phyloP scores from a whole-genome alignment of 352 stramenopile genomes.

The Aphanomyces stellatus region DNA sequence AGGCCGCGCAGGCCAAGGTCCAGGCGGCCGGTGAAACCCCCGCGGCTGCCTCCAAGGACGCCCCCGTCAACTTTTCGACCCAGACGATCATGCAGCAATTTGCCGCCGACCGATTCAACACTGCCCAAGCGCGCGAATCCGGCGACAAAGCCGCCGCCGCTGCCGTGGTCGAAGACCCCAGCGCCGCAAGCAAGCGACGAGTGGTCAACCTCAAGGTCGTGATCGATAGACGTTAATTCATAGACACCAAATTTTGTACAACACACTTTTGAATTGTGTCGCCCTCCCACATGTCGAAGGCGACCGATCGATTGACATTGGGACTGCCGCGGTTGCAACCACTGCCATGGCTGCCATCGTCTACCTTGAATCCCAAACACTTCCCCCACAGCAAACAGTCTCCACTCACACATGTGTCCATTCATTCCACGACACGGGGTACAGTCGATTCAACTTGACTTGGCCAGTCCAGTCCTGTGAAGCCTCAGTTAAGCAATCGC shows the following conservation, averaged over 20 bases:
- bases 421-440: no score
- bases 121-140: not conserved
- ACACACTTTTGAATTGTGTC: not conserved
- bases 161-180: not conserved
- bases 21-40: not conserved
- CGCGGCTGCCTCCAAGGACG: not conserved
- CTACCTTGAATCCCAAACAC: not conserved
- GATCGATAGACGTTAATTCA: slow-evolving; percentile 16
- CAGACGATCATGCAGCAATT: slow-evolving; percentile 17
- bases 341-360: no score
- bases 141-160: not conserved
- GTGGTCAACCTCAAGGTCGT: slow-evolving; percentile 16
- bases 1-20: slow-evolving; percentile 20
- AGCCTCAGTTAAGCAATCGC: no score
- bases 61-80: slow-evolving; percentile 5
- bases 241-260: not conserved
- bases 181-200: slow-evolving; percentile 5
- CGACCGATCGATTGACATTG: no score
- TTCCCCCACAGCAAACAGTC: not conserved
- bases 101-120: slow-evolving; percentile 16
- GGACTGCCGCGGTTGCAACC: no score
- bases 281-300: not conserved
- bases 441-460: no score
- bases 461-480: no score
- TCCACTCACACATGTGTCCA: no score